Evolutionary conservation across 75 land plant genomes (phyloP), one percentile per base, ranked within the genome.

Genomic region (Gnetum montanum): DNA sequence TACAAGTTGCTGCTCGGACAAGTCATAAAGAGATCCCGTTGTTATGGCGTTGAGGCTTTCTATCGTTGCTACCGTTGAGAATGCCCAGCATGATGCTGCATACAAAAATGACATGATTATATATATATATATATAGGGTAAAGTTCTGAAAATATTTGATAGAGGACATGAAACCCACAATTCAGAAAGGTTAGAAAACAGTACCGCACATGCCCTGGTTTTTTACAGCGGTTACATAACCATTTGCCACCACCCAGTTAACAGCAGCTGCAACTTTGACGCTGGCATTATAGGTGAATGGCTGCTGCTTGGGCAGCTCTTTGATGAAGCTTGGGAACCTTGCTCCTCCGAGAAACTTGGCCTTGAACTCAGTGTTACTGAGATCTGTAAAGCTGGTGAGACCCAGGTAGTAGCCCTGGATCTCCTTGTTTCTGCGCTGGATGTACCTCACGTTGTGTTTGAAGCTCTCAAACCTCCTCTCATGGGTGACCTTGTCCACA

Each of bases 1-100:
- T 23, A 75, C 47, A 34, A 75, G 61, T 24, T 75, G 51, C 41
- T 75, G 78, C 64, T 75, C 78, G 3, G 69, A 75, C 8, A 75
- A 36, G 6, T 74, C 64, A 26, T 64, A 46, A 16, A 73, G 31
- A 0, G 54, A 59, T 8, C 68, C 68, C 1, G 78, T 75, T 15
- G 5, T 57, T 37, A 75, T 54, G 23, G 51, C 50, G 43, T 59
- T 70, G 20, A 75, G 46, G 22, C 75, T 69, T 34, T 75, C 78
- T 23, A 65, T 69, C 10, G 75, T 51, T 1, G 43, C 43, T 15
- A 41, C 4, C 0, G 43, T 41, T 1, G 43, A 41, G 16, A 41
- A 41, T 15, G 43, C 43, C 43, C 43, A 41, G 16, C 43, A 41
- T 15, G 16, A 15, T 41, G 16, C 43, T 41, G 43, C 43, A 15